phyloP scores from a whole-genome alignment of 257 asterid species.

The Nicotiana paniculata region DNA sequence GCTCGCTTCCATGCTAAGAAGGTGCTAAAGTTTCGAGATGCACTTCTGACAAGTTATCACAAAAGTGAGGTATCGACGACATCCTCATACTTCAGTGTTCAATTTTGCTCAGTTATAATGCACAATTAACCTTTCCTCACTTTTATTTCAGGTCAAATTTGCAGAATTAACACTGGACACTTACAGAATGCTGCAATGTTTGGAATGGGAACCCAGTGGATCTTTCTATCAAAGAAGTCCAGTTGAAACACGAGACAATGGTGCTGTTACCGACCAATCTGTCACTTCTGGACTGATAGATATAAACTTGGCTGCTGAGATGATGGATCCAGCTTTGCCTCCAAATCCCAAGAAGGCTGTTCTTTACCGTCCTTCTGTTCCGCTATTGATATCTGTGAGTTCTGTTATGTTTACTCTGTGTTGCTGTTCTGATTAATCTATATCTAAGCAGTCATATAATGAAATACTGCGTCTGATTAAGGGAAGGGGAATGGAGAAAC shows the following conservation, averaged over 20 bases:
- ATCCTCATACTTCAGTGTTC: not conserved
- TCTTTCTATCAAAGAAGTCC: conserved; percentile 62
- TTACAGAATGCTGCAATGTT: conserved; percentile 92
- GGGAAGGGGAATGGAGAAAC: not conserved
- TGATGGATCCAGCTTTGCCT: conserved; percentile 90
- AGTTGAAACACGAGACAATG: conserved; percentile 58
- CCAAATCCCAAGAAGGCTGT: conserved; percentile 91
- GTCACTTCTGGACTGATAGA: conserved; percentile 83
- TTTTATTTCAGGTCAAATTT: conserved; percentile 64
- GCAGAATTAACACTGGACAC: conserved; percentile 92
- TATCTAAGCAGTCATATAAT: not conserved
- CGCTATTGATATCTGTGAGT: conserved; percentile 87
- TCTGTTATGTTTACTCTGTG: not conserved
- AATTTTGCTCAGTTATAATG: not conserved
- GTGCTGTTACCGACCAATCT: conserved; percentile 55
- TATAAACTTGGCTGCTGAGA: conserved; percentile 71
- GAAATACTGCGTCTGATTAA: conserved; percentile 11
- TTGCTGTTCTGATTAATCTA: not conserved
- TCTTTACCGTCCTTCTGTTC: conserved; percentile 75
- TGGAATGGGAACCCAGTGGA: conserved; percentile 98
- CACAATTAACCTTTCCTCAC: not conserved
- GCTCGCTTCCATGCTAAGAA: conserved; percentile 92
- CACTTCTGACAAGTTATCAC: conserved; percentile 83
- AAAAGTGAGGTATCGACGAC: conserved; percentile 62
- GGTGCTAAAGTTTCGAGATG: conserved; percentile 81